These are phyloP conservation scores for Fusarium domesticum DNA, from an alignment of 2,329 filamentous ascomycete genomes.

Conservation along the genomic window DNA sequence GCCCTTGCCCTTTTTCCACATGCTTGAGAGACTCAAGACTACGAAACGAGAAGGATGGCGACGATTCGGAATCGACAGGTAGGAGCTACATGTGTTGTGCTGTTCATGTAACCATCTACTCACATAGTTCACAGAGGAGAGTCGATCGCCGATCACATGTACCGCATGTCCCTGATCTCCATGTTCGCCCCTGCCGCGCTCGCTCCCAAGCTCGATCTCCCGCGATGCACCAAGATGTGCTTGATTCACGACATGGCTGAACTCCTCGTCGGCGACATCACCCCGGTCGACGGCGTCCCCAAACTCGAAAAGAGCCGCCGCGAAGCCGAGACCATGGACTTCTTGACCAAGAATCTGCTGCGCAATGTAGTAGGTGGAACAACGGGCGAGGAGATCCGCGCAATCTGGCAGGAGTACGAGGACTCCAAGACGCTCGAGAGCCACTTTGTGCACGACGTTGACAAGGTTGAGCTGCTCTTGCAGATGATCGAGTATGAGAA, in stretches of 20 bases:
- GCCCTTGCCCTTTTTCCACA: constrained; percentile 88
- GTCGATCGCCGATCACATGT: constrained; percentile 98
- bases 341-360: constrained; percentile 70
- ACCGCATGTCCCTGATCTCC: constrained; percentile 95
- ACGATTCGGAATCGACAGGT: constrained; percentile 72
- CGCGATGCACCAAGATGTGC: constrained; percentile 90
- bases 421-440: constrained; percentile 79
- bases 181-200: constrained; percentile 83
- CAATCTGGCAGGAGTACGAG: constrained; percentile 94
- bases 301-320: constrained; percentile 88
- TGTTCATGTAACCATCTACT: background rate
- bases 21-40: constrained; percentile 91
- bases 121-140: constrained; percentile 58
- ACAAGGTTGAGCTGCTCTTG: constrained; percentile 91
- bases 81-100: constrained; percentile 2
- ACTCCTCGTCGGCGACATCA: constrained; percentile 92
- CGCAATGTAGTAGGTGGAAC: constrained; percentile 69
- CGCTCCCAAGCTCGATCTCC: constrained; percentile 67
- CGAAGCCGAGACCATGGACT: constrained; percentile 89
- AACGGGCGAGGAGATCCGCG: constrained; percentile 67
- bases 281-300: constrained; percentile 78
- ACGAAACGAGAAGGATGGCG: constrained; percentile 96
- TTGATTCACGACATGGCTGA: constrained; percentile 98
- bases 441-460: constrained; percentile 90
- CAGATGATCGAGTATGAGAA: constrained; percentile 98